Evolutionary conservation across 2,329 filamentous ascomycete species (phyloP), one percentile per base, ranked within the genome.

Genomic region (Leptographium lundbergii): DNA sequence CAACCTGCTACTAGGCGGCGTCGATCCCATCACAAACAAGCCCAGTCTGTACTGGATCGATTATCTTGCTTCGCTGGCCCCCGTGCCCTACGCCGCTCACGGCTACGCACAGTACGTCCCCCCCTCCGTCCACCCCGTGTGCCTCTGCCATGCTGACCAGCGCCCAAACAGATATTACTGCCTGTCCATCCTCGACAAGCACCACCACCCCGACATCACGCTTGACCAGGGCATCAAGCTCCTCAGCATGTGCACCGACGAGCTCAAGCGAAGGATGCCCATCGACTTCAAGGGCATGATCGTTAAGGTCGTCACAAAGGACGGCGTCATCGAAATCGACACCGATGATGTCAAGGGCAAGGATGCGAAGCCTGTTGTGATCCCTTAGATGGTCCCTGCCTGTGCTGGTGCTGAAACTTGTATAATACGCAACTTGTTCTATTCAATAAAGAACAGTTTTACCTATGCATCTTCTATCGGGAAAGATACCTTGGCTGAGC

Each of bases 201-300:
- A 99, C 73, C 94, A 99, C 73, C 89, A 96, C 69, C 92, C 94
- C 54, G 87, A 96, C 69, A 97, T 99, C 73, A 82, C 81, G 62
- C 85, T 94, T 58, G 91, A 88, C 63, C 83, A 95, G 73, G 94
- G 94, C 60, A 82, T 96, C 75, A 94, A 96, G 79, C 84, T 99
- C 63, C 78, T 99, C 68, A 86, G 84, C 67, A 88, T 96, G 86
- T 99, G 94, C 77, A 94, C 89, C 66, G 91, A 97, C 72, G 94
- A 99, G 79, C 77, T 99, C 71, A 96, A 96, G 83, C 85, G 94
- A 72, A 84, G 95, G 74, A 82, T 99, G 79, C 94, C 94, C 61
- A 91, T 99, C 70, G 94, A 99, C 73, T 99, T 97, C 82, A 99
- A 99, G 81, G 94, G 94, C 47, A 89, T 96, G 85, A 69, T 81